phyloP scores from a whole-genome alignment of 2,329 filamentous ascomycete genomes.

The Fusarium bulbicola region DNA sequence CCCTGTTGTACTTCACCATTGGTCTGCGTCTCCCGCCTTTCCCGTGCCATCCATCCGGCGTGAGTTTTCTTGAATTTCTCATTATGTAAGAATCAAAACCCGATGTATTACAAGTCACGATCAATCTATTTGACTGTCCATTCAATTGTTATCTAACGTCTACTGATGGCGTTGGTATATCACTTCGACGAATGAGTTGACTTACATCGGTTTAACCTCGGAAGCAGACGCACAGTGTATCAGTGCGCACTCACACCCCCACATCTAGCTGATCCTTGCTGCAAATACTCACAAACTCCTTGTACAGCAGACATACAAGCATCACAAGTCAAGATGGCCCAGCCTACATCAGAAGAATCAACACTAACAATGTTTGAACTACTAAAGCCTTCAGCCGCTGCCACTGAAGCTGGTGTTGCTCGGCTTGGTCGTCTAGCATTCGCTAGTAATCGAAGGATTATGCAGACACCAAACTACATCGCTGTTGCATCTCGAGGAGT shows the following conservation, averaged over 20 bases:
- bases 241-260: constrained; percentile 6
- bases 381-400: constrained; percentile 50
- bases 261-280: constrained; percentile 24
- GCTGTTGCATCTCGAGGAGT: constrained; percentile 83
- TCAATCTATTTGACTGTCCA: background rate
- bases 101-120: background rate
- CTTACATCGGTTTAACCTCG: constrained; percentile 33
- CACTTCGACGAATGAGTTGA: background rate
- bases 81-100: background rate
- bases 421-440: constrained; percentile 75
- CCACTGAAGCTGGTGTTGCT: constrained; percentile 55
- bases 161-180: background rate
- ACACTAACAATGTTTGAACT: constrained; percentile 55
- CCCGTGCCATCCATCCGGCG: background rate
- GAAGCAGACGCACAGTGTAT: background rate
- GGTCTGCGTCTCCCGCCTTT: background rate
- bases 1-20: background rate
- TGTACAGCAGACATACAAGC: background rate
- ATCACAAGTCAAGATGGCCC: constrained; percentile 43
- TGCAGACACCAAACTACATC: constrained; percentile 86
- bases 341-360: constrained; percentile 29
- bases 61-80: background rate
- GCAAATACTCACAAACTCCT: constrained; percentile 28
- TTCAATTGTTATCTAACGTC: background rate
- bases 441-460: constrained; percentile 65